Conservation (phyloP, 2,329 filamentous ascomycete species). For the Hypoxylon sp. region DNA sequence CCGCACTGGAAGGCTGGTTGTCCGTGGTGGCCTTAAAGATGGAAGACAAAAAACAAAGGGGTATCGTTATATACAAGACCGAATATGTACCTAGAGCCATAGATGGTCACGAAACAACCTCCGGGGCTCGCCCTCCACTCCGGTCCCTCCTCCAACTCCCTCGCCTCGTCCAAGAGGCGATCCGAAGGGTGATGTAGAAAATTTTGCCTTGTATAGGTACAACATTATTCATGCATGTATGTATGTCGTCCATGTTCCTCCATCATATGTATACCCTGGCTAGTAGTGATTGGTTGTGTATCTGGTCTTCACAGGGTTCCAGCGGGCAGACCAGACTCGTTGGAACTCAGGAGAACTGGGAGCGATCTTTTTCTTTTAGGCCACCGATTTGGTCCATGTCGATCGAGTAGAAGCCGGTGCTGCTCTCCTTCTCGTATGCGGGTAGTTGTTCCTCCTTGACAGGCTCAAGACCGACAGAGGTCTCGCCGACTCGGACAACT, state of each 20-base stretch:
- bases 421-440: constrained; percentile 87
- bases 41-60: constrained; percentile 41
- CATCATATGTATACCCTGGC: constrained; percentile 39
- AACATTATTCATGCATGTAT: constrained; percentile 49
- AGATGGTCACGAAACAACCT: constrained; percentile 32
- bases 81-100: constrained; percentile 43
- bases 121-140: constrained; percentile 32
- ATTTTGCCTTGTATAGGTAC: constrained; percentile 46
- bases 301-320: constrained; percentile 26
- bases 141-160: constrained; percentile 41
- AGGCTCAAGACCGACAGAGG: constrained; percentile 88
- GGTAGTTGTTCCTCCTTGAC: constrained; percentile 85
- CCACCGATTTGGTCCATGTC: constrained; percentile 96
- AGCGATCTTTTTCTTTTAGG: constrained; percentile 86
- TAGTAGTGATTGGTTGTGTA: constrained; percentile 34
- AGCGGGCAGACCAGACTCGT: constrained; percentile 21
- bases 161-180: constrained; percentile 42
- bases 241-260: constrained; percentile 45
- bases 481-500: constrained; percentile 91
- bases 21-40: constrained; percentile 28
- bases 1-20: constrained; percentile 32
- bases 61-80: constrained; percentile 48
- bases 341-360: constrained; percentile 52
- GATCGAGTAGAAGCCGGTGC: constrained; percentile 88
- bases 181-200: constrained; percentile 44